A percentile compares a stretch with the other conserved stretches of the same genome.
Evolutionary conservation across 2,329 filamentous ascomycete genomes (phyloP).

Genomic region (Emmonsia crescens): DNA sequence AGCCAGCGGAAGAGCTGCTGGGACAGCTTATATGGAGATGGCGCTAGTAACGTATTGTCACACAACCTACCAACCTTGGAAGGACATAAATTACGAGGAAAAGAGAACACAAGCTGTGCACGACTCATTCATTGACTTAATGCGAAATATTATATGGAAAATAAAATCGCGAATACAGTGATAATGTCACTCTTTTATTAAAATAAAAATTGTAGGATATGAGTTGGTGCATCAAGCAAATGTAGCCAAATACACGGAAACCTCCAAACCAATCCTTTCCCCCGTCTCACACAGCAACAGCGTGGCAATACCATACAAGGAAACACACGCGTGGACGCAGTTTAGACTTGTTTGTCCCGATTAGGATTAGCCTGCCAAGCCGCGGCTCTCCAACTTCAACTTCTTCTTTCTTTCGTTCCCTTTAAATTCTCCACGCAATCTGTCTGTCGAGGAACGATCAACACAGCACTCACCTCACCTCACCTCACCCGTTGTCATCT

Average conservation of each 20-base stretch:
- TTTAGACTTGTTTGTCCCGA: neutral
- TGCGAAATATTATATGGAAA: neutral
- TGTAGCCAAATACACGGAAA: too few relatives aligned
- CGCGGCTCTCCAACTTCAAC: constrained; percentile 7
- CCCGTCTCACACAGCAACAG: too few relatives aligned
- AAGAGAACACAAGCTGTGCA: neutral
- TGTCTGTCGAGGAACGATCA: neutral
- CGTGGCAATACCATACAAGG: neutral
- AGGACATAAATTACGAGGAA: neutral
- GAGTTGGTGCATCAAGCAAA: too few relatives aligned
- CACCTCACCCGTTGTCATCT: neutral
- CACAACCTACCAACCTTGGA: neutral
- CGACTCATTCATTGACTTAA: neutral
- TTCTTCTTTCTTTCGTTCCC: constrained; percentile 10
- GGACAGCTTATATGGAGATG: neutral
- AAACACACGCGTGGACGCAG: neutral
- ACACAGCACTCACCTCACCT: neutral
- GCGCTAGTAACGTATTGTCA: neutral
- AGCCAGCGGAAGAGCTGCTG: neutral
- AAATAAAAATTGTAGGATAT: neutral
- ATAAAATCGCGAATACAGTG: too few relatives aligned
- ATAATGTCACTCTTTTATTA: too few relatives aligned
- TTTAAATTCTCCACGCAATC: neutral
- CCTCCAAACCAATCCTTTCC: too few relatives aligned
- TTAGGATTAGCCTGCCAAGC: constrained; percentile 13